phyloP scores from a whole-genome alignment of 306 rosid species.

The Pterocarpus macrocarpus region DNA sequence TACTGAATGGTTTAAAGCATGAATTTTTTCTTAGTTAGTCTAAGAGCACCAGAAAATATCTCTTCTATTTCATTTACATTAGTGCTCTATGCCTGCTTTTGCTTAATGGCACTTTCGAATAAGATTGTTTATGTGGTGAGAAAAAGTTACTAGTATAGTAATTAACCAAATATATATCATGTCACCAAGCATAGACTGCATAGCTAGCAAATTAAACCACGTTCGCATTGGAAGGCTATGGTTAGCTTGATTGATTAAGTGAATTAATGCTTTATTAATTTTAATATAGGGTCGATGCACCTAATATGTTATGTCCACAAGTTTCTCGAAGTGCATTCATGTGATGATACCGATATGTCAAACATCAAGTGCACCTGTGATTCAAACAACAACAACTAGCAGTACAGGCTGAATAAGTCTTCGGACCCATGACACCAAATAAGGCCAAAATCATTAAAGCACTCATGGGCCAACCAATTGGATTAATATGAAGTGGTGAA shows the following conservation, averaged over 20 bases:
- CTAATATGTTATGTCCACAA: too few relatives aligned
- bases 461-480: conserved; percentile 3
- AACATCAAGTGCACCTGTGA: conserved; percentile 14
- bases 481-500: background rate
- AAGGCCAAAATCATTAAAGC: background rate
- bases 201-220: too few relatives aligned
- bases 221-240: too few relatives aligned
- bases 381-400: background rate
- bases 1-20: too few relatives aligned
- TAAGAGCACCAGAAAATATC: too few relatives aligned
- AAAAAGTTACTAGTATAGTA: background rate
- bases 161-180: too few relatives aligned
- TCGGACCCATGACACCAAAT: background rate
- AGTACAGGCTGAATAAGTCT: background rate
- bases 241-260: too few relatives aligned
- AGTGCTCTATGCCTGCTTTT: background rate
- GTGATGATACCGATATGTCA: conserved; percentile 2
- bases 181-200: background rate
- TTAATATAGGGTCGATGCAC: too few relatives aligned
- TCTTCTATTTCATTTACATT: too few relatives aligned
- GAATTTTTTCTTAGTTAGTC: too few relatives aligned
- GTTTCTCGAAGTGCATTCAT: too few relatives aligned
- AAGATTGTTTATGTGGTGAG: background rate
- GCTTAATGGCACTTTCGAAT: background rate
- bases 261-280: too few relatives aligned